phyloP scores from a whole-genome alignment of 2,329 filamentous ascomycete genomes.

The Pestalotiopsis sp. region DNA sequence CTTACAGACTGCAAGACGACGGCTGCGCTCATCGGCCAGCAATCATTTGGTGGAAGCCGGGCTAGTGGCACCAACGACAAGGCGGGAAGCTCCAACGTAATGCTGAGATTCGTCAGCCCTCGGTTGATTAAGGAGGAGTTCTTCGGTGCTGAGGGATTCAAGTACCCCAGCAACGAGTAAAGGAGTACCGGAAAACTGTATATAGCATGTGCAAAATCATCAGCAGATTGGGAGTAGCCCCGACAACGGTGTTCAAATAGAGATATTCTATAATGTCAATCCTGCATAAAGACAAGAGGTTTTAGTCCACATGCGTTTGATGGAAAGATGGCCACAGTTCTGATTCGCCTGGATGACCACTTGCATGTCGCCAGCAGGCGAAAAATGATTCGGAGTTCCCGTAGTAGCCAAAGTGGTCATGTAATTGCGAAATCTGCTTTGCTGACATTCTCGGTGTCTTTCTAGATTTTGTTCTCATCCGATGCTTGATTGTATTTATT shows the following conservation, averaged over 20 bases:
- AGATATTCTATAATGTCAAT: background rate
- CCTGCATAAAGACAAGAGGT: background rate
- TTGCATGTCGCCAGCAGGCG: too few relatives aligned
- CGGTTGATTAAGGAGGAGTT: slow-evolving; percentile 57
- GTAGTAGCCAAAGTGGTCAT: too few relatives aligned
- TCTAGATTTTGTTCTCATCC: too few relatives aligned
- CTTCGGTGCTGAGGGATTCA: slow-evolving; percentile 38
- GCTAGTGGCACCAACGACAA: slow-evolving; percentile 60
- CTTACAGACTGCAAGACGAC: slow-evolving; percentile 55
- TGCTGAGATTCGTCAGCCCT: slow-evolving; percentile 54
- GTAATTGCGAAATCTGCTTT: too few relatives aligned
- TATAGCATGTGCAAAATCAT: background rate
- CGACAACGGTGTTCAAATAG: too few relatives aligned
- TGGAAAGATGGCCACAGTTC: too few relatives aligned
- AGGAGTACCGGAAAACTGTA: background rate
- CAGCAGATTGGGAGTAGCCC: too few relatives aligned
- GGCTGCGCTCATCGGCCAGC: slow-evolving; percentile 57
- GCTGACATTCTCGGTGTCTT: too few relatives aligned
- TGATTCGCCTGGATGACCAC: too few relatives aligned
- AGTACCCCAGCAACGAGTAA: slow-evolving; percentile 53
- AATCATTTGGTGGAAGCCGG: slow-evolving; percentile 56
- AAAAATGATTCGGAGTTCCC: too few relatives aligned
- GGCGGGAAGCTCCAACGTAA: slow-evolving; percentile 52
- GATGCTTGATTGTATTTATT: too few relatives aligned
- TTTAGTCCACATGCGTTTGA: too few relatives aligned